A percentile compares a stretch with the other conserved stretches of the same genome.
Evolutionary conservation across 1,284 basidiomycete species (phyloP).

Genomic region (Boletus sp.): DNA sequence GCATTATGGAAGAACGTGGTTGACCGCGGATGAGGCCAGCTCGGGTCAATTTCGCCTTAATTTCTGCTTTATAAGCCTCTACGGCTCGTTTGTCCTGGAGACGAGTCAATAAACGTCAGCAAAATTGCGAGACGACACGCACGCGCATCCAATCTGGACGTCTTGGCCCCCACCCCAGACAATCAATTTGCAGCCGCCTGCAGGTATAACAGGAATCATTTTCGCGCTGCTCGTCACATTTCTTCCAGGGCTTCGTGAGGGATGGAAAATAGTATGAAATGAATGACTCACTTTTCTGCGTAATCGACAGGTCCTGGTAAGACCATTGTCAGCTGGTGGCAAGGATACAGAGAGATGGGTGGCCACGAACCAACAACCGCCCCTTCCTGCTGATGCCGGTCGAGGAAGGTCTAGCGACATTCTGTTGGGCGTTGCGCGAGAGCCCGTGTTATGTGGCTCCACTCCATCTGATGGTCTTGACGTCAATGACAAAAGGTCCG

Average conservation of each 20-base stretch:
- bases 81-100: slow-evolving; percentile 75
- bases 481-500: slow-evolving; percentile 39
- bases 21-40: slow-evolving; percentile 77
- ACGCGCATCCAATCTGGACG: slow-evolving; percentile 83
- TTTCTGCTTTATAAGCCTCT: slow-evolving; percentile 75
- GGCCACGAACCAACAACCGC: slow-evolving; percentile 66
- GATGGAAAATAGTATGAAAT: background rate
- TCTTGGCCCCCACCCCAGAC: slow-evolving; percentile 75
- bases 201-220: slow-evolving; percentile 75
- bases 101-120: slow-evolving; percentile 9
- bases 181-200: slow-evolving; percentile 68
- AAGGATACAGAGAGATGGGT: background rate
- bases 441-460: slow-evolving; percentile 37
- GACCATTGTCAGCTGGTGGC: slow-evolving; percentile 14
- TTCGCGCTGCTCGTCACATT: slow-evolving; percentile 80
- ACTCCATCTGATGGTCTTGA: slow-evolving; percentile 38
- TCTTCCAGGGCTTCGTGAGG: slow-evolving; percentile 40
- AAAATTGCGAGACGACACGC: slow-evolving; percentile 32
- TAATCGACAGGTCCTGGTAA: slow-evolving; percentile 69
- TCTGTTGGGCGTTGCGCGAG: slow-evolving; percentile 47
- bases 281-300: slow-evolving; percentile 60
- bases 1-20: slow-evolving; percentile 53
- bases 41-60: slow-evolving; percentile 72
- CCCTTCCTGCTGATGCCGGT: slow-evolving; percentile 54
- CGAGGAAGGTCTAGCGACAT: slow-evolving; percentile 51